phyloP scores from a whole-genome alignment of 495 filamentous ascomycete genomes.

The Viridothelium virens region DNA sequence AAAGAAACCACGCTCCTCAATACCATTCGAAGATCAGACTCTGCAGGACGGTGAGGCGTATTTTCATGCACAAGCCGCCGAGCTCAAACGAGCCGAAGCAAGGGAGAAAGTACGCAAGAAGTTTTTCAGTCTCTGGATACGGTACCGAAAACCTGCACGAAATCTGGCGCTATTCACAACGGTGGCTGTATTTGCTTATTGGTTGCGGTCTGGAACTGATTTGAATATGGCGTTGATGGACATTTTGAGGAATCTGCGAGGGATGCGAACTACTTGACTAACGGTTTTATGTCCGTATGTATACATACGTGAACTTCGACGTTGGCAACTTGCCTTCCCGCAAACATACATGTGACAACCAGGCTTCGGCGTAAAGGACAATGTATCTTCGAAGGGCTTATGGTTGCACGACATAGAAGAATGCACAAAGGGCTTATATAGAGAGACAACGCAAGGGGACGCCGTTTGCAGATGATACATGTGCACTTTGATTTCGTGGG shows the following conservation, averaged over 20 bases:
- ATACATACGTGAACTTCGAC: not conserved
- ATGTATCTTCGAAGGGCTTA: too few relatives aligned
- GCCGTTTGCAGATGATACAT: too few relatives aligned
- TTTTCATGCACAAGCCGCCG: constrained; percentile 60
- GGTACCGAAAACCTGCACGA: constrained; percentile 49
- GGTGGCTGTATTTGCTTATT: not conserved
- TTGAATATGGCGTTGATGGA: not conserved
- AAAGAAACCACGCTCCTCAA: constrained; percentile 41
- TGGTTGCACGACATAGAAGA: too few relatives aligned
- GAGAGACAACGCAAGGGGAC: too few relatives aligned
- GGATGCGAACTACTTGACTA: not conserved
- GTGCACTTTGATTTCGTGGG: too few relatives aligned
- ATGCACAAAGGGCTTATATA: too few relatives aligned
- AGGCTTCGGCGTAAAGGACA: too few relatives aligned
- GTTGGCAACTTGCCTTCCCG: too few relatives aligned
- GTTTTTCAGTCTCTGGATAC: constrained; percentile 47
- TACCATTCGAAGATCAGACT: constrained; percentile 38
- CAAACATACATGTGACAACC: too few relatives aligned
- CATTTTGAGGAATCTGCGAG: not conserved
- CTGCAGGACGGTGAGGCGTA: constrained; percentile 53
- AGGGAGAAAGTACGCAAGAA: constrained; percentile 49
- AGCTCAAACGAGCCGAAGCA: constrained; percentile 46
- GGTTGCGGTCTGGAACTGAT: not conserved
- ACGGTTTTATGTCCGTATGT: not conserved
- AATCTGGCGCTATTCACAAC: not conserved